Conservation (phyloP, 225 moss, liverwort and hornwort species). For the Polytrichum formosum region DNA sequence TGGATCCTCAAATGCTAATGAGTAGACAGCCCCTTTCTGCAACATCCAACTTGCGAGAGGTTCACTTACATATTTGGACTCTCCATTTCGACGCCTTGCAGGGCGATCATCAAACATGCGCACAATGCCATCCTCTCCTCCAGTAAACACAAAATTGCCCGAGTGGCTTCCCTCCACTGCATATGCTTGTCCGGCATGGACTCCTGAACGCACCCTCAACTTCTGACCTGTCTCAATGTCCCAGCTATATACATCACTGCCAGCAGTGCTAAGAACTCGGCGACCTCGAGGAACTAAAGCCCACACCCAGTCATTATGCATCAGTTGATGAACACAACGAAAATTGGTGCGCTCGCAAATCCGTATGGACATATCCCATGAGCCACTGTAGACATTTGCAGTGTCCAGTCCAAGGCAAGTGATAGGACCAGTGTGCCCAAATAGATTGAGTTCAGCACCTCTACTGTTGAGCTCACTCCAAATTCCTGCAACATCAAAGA, state of each 20-base stretch:
- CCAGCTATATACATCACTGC: slow-evolving; percentile 86
- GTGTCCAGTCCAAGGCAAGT: slow-evolving; percentile 80
- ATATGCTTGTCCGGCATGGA: slow-evolving; percentile 80
- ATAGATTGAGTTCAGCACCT: slow-evolving; percentile 51
- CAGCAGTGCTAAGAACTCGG: slow-evolving; percentile 79
- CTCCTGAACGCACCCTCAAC: slow-evolving; percentile 61
- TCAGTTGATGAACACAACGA: slow-evolving; percentile 36
- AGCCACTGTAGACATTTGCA: slow-evolving; percentile 72
- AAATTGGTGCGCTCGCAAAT: slow-evolving; percentile 67
- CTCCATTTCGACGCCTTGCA: slow-evolving; percentile 39
- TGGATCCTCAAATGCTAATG: slow-evolving; percentile 92
- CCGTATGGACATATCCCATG: slow-evolving; percentile 94
- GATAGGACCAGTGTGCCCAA: slow-evolving; percentile 81
- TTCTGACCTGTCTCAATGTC: slow-evolving; percentile 74
- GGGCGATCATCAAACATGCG: slow-evolving; percentile 91
- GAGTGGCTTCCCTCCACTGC: slow-evolving; percentile 87
- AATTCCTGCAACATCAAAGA: slow-evolving; percentile 72
- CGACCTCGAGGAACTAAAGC: slow-evolving; percentile 73
- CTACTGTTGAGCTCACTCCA: slow-evolving; percentile 32
- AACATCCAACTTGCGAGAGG: slow-evolving; percentile 79
- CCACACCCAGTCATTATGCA: slow-evolving; percentile 98
- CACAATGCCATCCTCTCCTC: slow-evolving; percentile 89
- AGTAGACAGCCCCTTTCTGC: slow-evolving; percentile 69
- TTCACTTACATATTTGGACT: slow-evolving; percentile 39
- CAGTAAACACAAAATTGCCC: slow-evolving; percentile 88